These are phyloP conservation scores for Termitomyces titanicus DNA, from an alignment of 768 basidiomycete species.

Conservation along the genomic window DNA sequence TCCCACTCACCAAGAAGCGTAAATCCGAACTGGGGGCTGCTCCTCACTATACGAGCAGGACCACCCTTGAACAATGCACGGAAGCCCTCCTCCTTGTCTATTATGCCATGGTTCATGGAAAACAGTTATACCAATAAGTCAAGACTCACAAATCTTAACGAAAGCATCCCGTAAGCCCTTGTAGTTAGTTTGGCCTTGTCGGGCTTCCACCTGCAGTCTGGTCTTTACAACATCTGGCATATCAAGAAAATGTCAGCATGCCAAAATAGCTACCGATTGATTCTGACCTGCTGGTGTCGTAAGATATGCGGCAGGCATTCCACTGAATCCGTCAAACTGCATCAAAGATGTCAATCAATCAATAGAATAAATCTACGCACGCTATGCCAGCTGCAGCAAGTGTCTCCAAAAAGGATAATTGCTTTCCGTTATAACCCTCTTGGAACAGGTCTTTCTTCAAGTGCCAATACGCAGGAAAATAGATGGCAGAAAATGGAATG, in stretches of 20 bases:
- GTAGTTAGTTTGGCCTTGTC: constrained; percentile 88
- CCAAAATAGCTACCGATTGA: constrained; percentile 11
- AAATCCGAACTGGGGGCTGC: constrained; percentile 93
- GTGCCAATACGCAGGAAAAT: constrained; percentile 86
- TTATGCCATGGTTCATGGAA: constrained; percentile 13
- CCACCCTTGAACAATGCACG: constrained; percentile 91
- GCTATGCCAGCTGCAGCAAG: constrained; percentile 77
- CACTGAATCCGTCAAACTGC: constrained; percentile 48
- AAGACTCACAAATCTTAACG: constrained; percentile 72
- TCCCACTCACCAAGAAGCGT: constrained; percentile 60
- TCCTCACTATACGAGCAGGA: constrained; percentile 80
- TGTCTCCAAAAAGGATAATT: constrained; percentile 87
- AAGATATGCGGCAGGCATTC: constrained; percentile 96
- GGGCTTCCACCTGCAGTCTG: constrained; percentile 88
- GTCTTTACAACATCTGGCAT: constrained; percentile 92
- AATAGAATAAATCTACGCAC: constrained; percentile 41
- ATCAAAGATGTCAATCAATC: constrained; percentile 22
- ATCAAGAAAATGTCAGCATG: constrained; percentile 13
- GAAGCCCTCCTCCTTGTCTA: constrained; percentile 88
- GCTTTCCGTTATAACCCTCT: constrained; percentile 94
- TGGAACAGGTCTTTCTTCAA: constrained; percentile 92
- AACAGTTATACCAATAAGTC: background rate
- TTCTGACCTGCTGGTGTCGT: constrained; percentile 82
- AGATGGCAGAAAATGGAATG: constrained; percentile 95
- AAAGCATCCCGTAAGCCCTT: constrained; percentile 89